These are phyloP conservation scores for Cryptococcus amylolentus DNA, from an alignment of 1,284 basidiomycete species.

Conservation along the genomic window DNA sequence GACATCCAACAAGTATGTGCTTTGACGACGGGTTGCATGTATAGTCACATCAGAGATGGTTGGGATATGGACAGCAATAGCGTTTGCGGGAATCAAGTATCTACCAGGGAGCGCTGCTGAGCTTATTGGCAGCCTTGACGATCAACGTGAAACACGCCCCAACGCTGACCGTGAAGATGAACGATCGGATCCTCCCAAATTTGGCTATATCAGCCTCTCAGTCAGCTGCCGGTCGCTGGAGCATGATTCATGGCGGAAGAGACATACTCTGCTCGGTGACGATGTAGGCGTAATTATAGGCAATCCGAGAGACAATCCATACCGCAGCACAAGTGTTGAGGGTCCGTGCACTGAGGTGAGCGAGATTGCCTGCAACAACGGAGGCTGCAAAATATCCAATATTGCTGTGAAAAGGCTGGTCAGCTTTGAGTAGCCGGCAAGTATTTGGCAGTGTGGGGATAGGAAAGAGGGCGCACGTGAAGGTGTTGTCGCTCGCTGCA, in stretches of 20 bases:
- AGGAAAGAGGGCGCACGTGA: constrained; percentile 10
- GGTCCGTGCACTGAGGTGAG: constrained; percentile 15
- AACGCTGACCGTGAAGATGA: constrained; percentile 6
- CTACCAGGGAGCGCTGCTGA: constrained; percentile 5
- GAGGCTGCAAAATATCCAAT: constrained; percentile 25
- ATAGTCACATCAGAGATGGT: too few relatives aligned
- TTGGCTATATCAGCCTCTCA: background rate
- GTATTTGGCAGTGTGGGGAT: background rate
- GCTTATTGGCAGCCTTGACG: constrained; percentile 13
- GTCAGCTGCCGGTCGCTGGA: background rate
- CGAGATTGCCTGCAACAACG: constrained; percentile 26
- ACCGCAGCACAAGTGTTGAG: constrained; percentile 17
- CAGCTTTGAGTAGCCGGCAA: background rate
- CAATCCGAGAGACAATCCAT: constrained; percentile 18
- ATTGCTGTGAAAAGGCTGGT: constrained; percentile 4
- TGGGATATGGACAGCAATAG: too few relatives aligned
- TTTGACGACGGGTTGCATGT: too few relatives aligned
- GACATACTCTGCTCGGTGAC: constrained; percentile 25
- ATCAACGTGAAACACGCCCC: constrained; percentile 9
- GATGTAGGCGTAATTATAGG: constrained; percentile 28
- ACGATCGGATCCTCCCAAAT: too few relatives aligned
- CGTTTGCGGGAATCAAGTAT: too few relatives aligned
- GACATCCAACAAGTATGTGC: too few relatives aligned
- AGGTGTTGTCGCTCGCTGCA: constrained; percentile 28
- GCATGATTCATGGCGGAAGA: too few relatives aligned